Conservation (phyloP, 2,329 filamentous ascomycete genomes). For the Neoarthrinium moseri region DNA sequence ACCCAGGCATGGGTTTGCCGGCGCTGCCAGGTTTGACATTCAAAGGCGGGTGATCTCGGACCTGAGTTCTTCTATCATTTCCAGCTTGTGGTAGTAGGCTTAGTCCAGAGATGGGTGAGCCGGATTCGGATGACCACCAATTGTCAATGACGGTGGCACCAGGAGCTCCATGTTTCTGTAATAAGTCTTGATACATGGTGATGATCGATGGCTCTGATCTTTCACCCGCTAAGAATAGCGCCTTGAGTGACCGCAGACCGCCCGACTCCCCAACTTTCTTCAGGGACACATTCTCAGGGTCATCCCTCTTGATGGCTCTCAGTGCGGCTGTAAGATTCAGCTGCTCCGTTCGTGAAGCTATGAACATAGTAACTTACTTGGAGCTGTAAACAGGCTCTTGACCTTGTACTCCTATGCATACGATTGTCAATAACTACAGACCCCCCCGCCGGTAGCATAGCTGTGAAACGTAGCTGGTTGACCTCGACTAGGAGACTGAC, state of each 20-base stretch:
- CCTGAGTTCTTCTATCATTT: slow-evolving; percentile 44
- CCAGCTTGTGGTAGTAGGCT: slow-evolving; percentile 58
- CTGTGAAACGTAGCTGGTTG: not conserved
- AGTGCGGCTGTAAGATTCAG: slow-evolving; percentile 56
- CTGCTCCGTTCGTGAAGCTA: slow-evolving; percentile 20
- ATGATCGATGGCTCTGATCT: slow-evolving; percentile 86
- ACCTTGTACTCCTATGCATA: slow-evolving; percentile 68
- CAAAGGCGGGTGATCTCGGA: slow-evolving; percentile 40
- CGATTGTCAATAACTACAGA: not conserved
- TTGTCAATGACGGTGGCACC: slow-evolving; percentile 60
- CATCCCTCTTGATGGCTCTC: slow-evolving; percentile 82
- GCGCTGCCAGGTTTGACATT: slow-evolving; percentile 80
- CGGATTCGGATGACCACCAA: slow-evolving; percentile 61
- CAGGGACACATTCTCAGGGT: slow-evolving; percentile 71
- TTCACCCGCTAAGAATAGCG: slow-evolving; percentile 84
- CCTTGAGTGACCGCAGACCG: slow-evolving; percentile 70
- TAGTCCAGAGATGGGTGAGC: slow-evolving; percentile 58
- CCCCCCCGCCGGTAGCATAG: no score
- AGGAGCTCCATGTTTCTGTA: slow-evolving; percentile 63
- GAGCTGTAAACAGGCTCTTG: slow-evolving; percentile 81
- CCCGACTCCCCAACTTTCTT: slow-evolving; percentile 61
- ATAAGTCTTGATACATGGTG: slow-evolving; percentile 73
- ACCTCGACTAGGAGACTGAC: not conserved
- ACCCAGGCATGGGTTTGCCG: slow-evolving; percentile 88
- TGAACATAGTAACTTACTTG: slow-evolving; percentile 43